Conservation (phyloP, 805 yeast genomes). For the Saccharomycopsis oosterbeekiorum region DNA sequence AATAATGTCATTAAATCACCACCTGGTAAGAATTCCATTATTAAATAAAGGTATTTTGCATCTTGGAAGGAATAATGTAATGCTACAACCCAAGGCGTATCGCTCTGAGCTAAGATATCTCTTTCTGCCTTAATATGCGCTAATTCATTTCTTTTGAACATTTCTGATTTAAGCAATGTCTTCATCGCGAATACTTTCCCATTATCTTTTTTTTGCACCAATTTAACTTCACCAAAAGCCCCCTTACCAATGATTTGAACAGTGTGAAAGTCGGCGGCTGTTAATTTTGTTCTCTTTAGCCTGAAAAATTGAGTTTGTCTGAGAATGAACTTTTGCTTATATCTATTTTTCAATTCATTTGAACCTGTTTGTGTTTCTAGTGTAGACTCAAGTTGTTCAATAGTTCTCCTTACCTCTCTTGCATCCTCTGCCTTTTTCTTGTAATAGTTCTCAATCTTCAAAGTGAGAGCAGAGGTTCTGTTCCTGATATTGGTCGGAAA, state of each 20-base stretch:
- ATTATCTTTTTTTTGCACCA: slow-evolving; percentile 87
- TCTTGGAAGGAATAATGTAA: slow-evolving; percentile 78
- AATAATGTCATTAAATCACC: slow-evolving; percentile 70
- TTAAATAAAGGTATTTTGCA: slow-evolving; percentile 59
- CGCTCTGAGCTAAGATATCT: slow-evolving; percentile 86
- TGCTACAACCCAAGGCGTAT: slow-evolving; percentile 84
- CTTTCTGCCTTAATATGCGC: slow-evolving; percentile 95
- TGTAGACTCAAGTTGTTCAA: slow-evolving; percentile 73
- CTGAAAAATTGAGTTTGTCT: slow-evolving; percentile 83
- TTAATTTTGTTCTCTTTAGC: slow-evolving; percentile 71
- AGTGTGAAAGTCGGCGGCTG: slow-evolving; percentile 76
- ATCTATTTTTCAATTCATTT: slow-evolving; percentile 78
- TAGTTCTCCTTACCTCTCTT: slow-evolving; percentile 88
- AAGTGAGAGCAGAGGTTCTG: slow-evolving; percentile 72
- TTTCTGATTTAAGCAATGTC: slow-evolving; percentile 79
- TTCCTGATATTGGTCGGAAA: slow-evolving; percentile 70
- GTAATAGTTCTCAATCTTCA: slow-evolving; percentile 75
- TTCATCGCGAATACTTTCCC: slow-evolving; percentile 94
- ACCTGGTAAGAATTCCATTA: slow-evolving; percentile 53
- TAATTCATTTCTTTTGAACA: slow-evolving; percentile 88
- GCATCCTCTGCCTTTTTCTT: slow-evolving; percentile 84
- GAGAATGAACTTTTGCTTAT: slow-evolving; percentile 71
- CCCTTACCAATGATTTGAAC: slow-evolving; percentile 91
- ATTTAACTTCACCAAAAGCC: slow-evolving; percentile 93
- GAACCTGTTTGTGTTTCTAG: slow-evolving; percentile 60